Evolutionary conservation across 805 yeast genomes (phyloP).

Genomic region (Starmerella asiatica): DNA sequence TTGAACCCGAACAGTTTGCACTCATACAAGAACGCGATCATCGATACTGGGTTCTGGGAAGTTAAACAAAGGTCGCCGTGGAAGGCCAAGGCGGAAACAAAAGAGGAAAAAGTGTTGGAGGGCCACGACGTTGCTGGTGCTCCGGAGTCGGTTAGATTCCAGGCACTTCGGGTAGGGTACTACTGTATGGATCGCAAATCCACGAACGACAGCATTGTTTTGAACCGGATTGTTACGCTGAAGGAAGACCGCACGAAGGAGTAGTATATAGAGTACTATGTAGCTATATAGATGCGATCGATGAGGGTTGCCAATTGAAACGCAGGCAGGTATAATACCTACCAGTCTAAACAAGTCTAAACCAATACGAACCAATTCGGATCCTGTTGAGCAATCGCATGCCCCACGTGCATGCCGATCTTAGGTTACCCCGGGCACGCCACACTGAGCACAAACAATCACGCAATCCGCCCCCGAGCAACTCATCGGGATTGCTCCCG

Average conservation of each 20-base stretch:
- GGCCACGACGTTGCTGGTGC: slow-evolving; percentile 47
- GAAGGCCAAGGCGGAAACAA: slow-evolving; percentile 41
- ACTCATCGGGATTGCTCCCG: no score
- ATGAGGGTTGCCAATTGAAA: no score
- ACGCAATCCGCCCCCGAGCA: no score
- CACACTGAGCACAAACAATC: no score
- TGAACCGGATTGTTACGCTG: slow-evolving; percentile 86
- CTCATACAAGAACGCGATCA: slow-evolving; percentile 46
- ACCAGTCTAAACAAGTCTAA: no score
- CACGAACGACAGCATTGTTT: slow-evolving; percentile 44
- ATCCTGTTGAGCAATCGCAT: no score
- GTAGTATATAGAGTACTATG: no score
- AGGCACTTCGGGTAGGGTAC: slow-evolving; percentile 92
- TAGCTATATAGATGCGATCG: no score
- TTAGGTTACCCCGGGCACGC: no score
- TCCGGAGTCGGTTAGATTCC: slow-evolving; percentile 86
- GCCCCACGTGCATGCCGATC: no score
- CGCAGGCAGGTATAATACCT: no score
- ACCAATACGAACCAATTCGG: no score
- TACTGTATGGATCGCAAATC: slow-evolving; percentile 81
- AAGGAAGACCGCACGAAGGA: slow-evolving; percentile 50
- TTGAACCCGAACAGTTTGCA: slow-evolving; percentile 69
- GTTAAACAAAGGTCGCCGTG: slow-evolving; percentile 63
- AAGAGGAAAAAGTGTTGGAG: slow-evolving; percentile 41
- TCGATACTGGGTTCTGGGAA: slow-evolving; percentile 66